Evolutionary conservation across 139 green algal species (phyloP), one percentile per base, ranked within the genome.

Genomic region (Auxenochlorella protothecoides): DNA sequence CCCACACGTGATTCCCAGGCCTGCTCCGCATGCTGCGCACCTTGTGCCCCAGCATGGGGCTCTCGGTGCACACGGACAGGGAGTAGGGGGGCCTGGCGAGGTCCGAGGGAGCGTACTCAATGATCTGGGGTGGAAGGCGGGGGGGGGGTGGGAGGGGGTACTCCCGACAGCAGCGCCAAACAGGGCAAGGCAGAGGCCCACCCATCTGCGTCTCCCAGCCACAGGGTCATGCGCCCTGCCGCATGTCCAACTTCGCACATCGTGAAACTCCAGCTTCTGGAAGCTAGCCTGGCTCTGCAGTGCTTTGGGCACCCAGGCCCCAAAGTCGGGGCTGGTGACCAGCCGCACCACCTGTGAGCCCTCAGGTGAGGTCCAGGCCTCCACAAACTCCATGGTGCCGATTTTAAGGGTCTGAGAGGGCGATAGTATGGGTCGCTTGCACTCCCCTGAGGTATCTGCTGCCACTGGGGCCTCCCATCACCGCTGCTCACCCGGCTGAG

Each of bases 11-110:
- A 5, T n/a, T 16, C 66, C 61, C 5, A 66, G 15, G 14, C 63
- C 64, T 8, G 13, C 4, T 59, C 53, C 5, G 57, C 69, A 53
- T 72, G 13, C 60, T 65, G 57, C 53, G 60, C 51, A 82, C 68
- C 63, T 79, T 82, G 44, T 79, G 65, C 27, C 59, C 65, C 10
- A 83, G 65, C 53, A 83, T 75, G 16, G 78, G 69, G 27, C 16
- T 63, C 51, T 76, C 75, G 11, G 78, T 84, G 51, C 59, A 63
- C 8, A 83, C 72, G 53, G 67, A 55, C 6, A 84, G 67, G 3
- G n/a, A 44, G 63, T 75, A 84, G 44, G 79, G 76, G 55, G 72
- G 53, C 10, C 10, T 44, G 0, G 60, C 63, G 12, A 83, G 80
- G 53, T 65, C 9, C 16, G 16, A 9, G 3, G 77, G 72, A 59